Conservation (phyloP, 352 stramenopile species). For the Globisporangium recalcitrans region DNA sequence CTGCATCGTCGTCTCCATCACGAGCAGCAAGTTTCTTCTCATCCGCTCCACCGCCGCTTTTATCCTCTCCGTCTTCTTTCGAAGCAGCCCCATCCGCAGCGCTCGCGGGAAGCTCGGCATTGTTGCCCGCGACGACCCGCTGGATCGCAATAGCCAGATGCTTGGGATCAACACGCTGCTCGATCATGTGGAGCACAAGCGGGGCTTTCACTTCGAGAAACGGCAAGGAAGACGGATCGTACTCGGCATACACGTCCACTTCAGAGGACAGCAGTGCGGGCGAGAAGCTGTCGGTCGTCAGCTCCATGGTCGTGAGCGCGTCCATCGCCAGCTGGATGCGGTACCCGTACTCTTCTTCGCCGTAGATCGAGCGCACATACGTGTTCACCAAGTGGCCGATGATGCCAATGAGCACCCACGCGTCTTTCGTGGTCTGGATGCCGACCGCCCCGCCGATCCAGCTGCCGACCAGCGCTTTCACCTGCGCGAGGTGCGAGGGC, state of each 20-base stretch:
- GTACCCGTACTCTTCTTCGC: conserved; percentile 82
- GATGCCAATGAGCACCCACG: conserved; percentile 78
- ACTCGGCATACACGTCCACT: conserved; percentile 82
- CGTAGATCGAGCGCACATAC: conserved; percentile 75
- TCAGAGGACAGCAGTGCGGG: conserved; percentile 64
- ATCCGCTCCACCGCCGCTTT: conserved; percentile 16
- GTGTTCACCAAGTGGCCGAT: conserved; percentile 80
- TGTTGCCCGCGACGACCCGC: conserved; percentile 55
- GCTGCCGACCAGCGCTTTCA: conserved; percentile 70
- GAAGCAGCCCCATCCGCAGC: conserved; percentile 26
- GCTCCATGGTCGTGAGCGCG: conserved; percentile 79
- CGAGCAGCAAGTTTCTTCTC: conserved; percentile 33
- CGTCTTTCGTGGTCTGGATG: conserved; percentile 82
- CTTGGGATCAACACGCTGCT: conserved; percentile 71
- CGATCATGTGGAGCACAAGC: conserved; percentile 85
- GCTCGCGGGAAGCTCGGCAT: conserved; percentile 17
- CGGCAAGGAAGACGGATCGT: conserved; percentile 62
- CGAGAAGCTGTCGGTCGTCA: conserved; percentile 59
- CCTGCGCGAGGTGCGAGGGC: conserved; percentile 74
- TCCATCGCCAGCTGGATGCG: conserved; percentile 84
- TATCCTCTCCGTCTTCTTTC: conserved; percentile 25
- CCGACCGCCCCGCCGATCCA: conserved; percentile 77
- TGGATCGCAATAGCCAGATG: conserved; percentile 75
- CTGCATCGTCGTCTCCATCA: conserved; percentile 33
- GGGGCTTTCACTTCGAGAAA: conserved; percentile 81